A percentile compares a stretch with the other conserved stretches of the same genome.
Conservation (phyloP, 164 flowering plant genomes). For the Vitis amurensis region DNA sequence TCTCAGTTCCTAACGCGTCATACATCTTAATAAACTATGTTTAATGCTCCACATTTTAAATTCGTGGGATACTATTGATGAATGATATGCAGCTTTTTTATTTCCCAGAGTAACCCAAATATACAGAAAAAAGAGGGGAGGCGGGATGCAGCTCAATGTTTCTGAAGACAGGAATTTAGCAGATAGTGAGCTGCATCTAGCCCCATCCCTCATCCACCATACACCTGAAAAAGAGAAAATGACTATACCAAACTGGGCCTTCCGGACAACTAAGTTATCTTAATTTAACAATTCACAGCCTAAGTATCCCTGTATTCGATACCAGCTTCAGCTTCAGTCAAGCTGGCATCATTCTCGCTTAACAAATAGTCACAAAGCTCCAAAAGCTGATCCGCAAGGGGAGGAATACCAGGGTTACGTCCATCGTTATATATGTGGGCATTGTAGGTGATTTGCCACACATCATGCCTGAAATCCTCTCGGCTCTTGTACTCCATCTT, state of each 20-base stretch:
- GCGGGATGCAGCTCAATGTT: neutral
- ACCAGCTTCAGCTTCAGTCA: conserved; percentile 79
- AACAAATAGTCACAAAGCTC: conserved; percentile 80
- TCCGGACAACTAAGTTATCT: conserved; percentile 18
- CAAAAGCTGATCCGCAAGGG: conserved; percentile 92
- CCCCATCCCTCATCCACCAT: neutral
- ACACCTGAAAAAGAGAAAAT: neutral
- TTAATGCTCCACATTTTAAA: no score
- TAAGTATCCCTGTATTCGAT: conserved; percentile 31
- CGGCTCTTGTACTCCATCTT: conserved; percentile 73
- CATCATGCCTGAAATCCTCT: conserved; percentile 82
- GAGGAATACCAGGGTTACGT: conserved; percentile 88
- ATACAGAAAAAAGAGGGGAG: neutral
- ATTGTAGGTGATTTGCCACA: conserved; percentile 79
- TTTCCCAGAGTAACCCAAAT: neutral
- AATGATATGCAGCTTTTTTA: neutral
- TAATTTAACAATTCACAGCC: neutral
- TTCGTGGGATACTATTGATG: neutral
- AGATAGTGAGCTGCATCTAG: neutral
- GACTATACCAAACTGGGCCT: conserved; percentile 22
- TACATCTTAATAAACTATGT: no score
- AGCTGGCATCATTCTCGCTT: conserved; percentile 27
- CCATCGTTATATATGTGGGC: conserved; percentile 81
- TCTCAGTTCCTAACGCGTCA: no score
- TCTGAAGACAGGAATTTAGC: neutral